phyloP scores from a whole-genome alignment of 1,284 basidiomycete species.

The Pseudozyma thailandica region DNA sequence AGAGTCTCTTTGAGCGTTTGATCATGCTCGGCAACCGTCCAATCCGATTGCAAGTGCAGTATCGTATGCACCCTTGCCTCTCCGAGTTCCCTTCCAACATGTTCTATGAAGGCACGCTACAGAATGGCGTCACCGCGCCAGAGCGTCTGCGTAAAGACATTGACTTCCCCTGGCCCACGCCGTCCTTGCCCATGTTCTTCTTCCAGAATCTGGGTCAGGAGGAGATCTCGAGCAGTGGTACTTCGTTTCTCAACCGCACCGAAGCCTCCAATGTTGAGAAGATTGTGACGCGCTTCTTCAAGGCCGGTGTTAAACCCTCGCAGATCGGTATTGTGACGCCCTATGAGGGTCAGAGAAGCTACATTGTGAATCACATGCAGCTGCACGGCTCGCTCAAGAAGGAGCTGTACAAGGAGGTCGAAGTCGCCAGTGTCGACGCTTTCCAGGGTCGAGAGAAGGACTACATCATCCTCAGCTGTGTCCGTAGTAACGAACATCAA shows the following conservation, averaged over 20 bases:
- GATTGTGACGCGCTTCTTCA: slow-evolving; percentile 99
- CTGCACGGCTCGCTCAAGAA: slow-evolving; percentile 98
- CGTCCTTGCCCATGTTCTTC: slow-evolving; percentile 99
- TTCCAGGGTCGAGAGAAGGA: slow-evolving; percentile 99
- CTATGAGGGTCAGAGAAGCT: slow-evolving; percentile 98
- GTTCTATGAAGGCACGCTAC: slow-evolving; percentile 99
- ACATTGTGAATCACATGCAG: slow-evolving; percentile 99
- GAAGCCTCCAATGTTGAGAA: slow-evolving; percentile 99
- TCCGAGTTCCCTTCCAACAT: slow-evolving; percentile 99
- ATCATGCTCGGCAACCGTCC: slow-evolving; percentile 94
- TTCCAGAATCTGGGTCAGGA: slow-evolving; percentile 99
- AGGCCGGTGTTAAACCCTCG: slow-evolving; percentile 90
- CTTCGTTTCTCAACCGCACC: slow-evolving; percentile 97
- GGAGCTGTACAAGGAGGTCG: slow-evolving; percentile 98
- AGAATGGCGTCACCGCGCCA: slow-evolving; percentile 98
- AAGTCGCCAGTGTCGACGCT: slow-evolving; percentile 97
- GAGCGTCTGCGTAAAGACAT: slow-evolving; percentile 96
- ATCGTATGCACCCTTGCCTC: slow-evolving; percentile 99
- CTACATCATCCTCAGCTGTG: slow-evolving; percentile 98
- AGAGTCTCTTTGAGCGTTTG: slow-evolving; percentile 96
- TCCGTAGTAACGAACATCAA: slow-evolving; percentile 99
- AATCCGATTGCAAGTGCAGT: slow-evolving; percentile 98
- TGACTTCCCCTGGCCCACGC: slow-evolving; percentile 98
- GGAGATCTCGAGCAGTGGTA: slow-evolving; percentile 97
- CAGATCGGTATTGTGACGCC: slow-evolving; percentile 99